Evolutionary conservation across 257 asterid species (phyloP), one percentile per base, ranked within the genome.

Genomic region (Salvia hispanica): DNA sequence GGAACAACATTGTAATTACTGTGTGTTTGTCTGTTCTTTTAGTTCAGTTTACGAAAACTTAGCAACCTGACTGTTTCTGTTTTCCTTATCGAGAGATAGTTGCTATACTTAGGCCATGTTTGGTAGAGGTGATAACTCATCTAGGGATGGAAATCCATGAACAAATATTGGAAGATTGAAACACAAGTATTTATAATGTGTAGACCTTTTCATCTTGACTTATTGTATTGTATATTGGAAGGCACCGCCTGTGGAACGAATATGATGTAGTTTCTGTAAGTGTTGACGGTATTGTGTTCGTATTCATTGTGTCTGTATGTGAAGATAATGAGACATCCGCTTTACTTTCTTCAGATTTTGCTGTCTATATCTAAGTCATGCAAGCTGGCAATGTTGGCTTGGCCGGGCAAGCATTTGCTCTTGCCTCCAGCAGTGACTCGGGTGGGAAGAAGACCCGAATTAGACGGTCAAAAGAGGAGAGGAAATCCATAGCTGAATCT

Each of bases 381-480:
- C 88, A 91, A 58, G 77, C 90, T n/a, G 63, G 79, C 59, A 82
- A 73, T 70, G 84, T 84, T 72, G 80, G 85, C 63, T 88, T 88
- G 92, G 67, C 69, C 31, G 97, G 91, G 68, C 96, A 83, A 76
- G 80, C 86, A 66, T 82, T 85, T 80, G 96, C 96, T 48, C 78
- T 85, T 68, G 86, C 93, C 65, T n/a, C 86, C 39, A 66, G 71
- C 82, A 79, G 72, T 70, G 97, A 86, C 36, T 71, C 93, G 0
- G 88, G 90, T 40, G 86, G 96, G 58, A 86, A 37, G 82, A 94
- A 81, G 69, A 69, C 96, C 16, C 83, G 99, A 76, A 84, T 84
- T 72, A 86, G 97, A 58, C 91, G 96, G 44, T 91, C 99, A 13
- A 94, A 94, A 71, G 93, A 88, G 79, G 97, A 94, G 84, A 78